Conservation (phyloP, 78 protist genomes). For the Trichosphaerium sp. region DNA sequence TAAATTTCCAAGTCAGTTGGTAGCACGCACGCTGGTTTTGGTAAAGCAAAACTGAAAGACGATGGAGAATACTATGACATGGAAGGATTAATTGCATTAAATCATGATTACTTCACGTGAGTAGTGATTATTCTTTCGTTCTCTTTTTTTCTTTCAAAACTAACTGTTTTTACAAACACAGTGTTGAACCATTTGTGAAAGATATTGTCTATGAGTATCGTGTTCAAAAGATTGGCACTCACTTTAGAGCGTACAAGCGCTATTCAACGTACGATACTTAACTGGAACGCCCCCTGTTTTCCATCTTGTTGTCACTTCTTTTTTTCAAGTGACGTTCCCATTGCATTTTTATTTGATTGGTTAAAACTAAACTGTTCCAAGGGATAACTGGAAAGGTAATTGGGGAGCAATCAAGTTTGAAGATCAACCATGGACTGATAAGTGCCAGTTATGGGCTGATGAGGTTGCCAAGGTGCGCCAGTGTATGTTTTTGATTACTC, state of each 20-base stretch:
- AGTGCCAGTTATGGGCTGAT: constrained; percentile 6
- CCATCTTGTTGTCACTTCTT: too few species aligned
- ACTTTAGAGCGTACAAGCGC: constrained; percentile 12
- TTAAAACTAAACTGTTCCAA: not conserved
- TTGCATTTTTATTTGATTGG: too few species aligned
- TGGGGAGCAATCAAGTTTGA: not conserved
- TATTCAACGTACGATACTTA: too few species aligned
- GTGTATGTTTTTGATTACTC: too few species aligned
- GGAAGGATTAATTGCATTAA: not conserved
- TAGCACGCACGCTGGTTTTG: constrained; percentile 20
- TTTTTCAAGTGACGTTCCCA: too few species aligned
- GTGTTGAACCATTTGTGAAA: constrained; percentile 15
- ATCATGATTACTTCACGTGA: constrained; percentile 9
- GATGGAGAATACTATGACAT: constrained; percentile 7
- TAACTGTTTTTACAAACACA: not conserved
- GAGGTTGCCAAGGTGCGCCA: constrained; percentile 9
- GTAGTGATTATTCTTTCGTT: too few species aligned
- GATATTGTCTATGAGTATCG: constrained; percentile 16
- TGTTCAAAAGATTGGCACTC: constrained; percentile 23
- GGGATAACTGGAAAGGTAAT: not conserved
- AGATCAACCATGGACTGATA: not conserved
- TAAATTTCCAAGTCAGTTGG: too few species aligned
- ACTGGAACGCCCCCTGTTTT: too few species aligned
- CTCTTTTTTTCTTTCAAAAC: too few species aligned
- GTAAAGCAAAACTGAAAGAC: constrained; percentile 15